Percentiles rank a stretch among this genome's conserved stretches.
phyloP scores from a whole-genome alignment of 1,284 basidiomycete genomes.

The Ustilago sp. region DNA sequence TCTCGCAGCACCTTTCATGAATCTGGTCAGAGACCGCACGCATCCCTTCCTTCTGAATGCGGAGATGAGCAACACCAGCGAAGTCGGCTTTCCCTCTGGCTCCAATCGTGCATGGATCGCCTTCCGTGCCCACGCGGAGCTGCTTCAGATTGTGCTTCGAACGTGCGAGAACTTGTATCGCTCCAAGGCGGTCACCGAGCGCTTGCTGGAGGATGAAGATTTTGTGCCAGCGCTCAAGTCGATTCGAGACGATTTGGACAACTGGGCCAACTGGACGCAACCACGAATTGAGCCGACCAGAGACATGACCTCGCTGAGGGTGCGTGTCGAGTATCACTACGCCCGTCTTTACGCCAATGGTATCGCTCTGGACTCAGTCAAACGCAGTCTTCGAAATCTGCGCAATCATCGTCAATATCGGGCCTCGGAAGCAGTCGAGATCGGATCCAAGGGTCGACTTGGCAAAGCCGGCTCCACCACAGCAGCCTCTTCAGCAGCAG shows the following conservation, averaged over 20 bases:
- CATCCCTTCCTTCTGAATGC: slow-evolving; percentile 48
- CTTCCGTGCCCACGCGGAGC: slow-evolving; percentile 47
- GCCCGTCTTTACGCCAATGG: slow-evolving; percentile 54
- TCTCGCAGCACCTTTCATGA: slow-evolving; percentile 51
- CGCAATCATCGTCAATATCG: slow-evolving; percentile 44
- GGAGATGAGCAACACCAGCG: slow-evolving; percentile 42
- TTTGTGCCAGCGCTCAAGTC: slow-evolving; percentile 53
- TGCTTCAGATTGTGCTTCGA: slow-evolving; percentile 52
- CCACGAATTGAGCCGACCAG: slow-evolving; percentile 48
- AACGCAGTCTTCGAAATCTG: slow-evolving; percentile 42
- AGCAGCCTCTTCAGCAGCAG: slow-evolving; percentile 20
- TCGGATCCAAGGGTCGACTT: slow-evolving; percentile 43
- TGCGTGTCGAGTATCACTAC: slow-evolving; percentile 57
- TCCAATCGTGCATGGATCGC: slow-evolving; percentile 52
- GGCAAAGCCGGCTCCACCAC: slow-evolving; percentile 26
- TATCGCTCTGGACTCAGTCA: slow-evolving; percentile 54
- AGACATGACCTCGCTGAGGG: slow-evolving; percentile 51
- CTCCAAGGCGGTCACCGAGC: slow-evolving; percentile 46
- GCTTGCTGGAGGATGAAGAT: slow-evolving; percentile 50
- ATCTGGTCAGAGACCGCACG: slow-evolving; percentile 50
- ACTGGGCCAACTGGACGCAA: slow-evolving; percentile 55
- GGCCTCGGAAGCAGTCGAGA: slow-evolving; percentile 50
- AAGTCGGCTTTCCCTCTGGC: slow-evolving; percentile 34
- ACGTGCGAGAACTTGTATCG: slow-evolving; percentile 54
- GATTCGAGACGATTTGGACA: slow-evolving; percentile 51